These are phyloP conservation scores for Elaeis guineensis DNA, from an alignment of 176 grass and related monocot species.

Conservation along the genomic window DNA sequence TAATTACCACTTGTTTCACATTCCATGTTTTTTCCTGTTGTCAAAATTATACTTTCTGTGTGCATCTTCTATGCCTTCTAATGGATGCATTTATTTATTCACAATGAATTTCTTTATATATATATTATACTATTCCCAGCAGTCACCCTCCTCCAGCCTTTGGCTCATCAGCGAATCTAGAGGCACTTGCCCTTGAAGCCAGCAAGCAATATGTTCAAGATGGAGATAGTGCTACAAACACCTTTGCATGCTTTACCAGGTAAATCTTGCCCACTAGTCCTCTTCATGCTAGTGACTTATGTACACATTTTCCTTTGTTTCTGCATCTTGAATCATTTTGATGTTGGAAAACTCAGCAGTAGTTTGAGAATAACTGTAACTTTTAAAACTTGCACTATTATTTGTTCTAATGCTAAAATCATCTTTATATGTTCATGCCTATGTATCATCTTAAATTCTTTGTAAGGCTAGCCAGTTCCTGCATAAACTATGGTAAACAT, in stretches of 20 bases:
- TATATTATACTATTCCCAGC: constrained; percentile 8
- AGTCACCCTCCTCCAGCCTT: constrained; percentile 13
- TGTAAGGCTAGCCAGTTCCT: background rate
- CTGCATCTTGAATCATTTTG: background rate
- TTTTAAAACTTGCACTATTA: background rate
- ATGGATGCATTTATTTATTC: no score
- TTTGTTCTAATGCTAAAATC: constrained; percentile 1
- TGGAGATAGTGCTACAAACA: constrained; percentile 9
- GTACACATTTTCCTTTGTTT: background rate
- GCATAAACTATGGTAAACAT: background rate
- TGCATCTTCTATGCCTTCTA: no score
- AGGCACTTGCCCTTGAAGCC: constrained; percentile 8
- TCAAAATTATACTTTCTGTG: background rate
- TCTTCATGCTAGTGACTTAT: no score
- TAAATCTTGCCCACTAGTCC: background rate
- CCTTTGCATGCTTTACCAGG: constrained; percentile 12
- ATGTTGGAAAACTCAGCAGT: background rate
- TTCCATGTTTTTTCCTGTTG: background rate
- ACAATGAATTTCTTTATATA: background rate
- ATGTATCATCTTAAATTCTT: background rate
- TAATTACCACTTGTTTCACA: background rate
- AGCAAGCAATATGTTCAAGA: constrained; percentile 18
- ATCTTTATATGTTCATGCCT: background rate
- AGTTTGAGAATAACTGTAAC: background rate
- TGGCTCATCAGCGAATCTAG: constrained; percentile 14